Evolutionary conservation across 768 basidiomycete species (phyloP).

Genomic region (Scleroderma bovista): DNA sequence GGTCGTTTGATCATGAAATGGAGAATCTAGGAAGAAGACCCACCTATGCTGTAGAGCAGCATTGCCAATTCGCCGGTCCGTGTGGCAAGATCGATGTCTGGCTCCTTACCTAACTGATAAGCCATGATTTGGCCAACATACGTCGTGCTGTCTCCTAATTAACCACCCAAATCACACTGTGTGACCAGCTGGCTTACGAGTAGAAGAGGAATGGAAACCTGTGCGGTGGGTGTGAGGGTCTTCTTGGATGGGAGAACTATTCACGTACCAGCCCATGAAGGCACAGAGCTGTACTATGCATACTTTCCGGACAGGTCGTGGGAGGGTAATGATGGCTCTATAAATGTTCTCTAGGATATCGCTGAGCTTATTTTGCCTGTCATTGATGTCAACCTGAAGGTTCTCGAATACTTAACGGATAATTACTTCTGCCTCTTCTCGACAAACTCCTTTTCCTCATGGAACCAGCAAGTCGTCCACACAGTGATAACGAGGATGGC

Average conservation of each 20-base stretch:
- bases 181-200: slow-evolving; percentile 43
- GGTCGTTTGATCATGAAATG: background rate
- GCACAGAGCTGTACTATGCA: slow-evolving; percentile 93
- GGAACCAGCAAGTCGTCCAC: slow-evolving; percentile 81
- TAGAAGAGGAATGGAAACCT: slow-evolving; percentile 97
- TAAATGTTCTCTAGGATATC: slow-evolving; percentile 80
- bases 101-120: slow-evolving; percentile 63
- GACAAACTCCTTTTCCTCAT: slow-evolving; percentile 71
- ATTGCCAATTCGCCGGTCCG: slow-evolving; percentile 84
- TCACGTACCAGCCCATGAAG: slow-evolving; percentile 87
- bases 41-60: slow-evolving; percentile 86
- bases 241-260: background rate
- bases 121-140: slow-evolving; percentile 96
- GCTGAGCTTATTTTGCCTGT: slow-evolving; percentile 45
- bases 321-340: slow-evolving; percentile 65
- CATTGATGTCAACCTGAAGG: background rate
- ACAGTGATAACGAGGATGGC: slow-evolving; percentile 76
- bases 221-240: background rate
- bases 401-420: background rate
- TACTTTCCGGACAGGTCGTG: slow-evolving; percentile 79
- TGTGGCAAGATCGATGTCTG: slow-evolving; percentile 78
- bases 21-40: slow-evolving; percentile 1
- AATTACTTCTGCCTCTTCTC: slow-evolving; percentile 39
- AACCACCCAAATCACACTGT: background rate
- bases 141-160: slow-evolving; percentile 60